Evolutionary conservation across 805 yeast species (phyloP).

Genomic region (Metschnikowia cerradonensis): DNA sequence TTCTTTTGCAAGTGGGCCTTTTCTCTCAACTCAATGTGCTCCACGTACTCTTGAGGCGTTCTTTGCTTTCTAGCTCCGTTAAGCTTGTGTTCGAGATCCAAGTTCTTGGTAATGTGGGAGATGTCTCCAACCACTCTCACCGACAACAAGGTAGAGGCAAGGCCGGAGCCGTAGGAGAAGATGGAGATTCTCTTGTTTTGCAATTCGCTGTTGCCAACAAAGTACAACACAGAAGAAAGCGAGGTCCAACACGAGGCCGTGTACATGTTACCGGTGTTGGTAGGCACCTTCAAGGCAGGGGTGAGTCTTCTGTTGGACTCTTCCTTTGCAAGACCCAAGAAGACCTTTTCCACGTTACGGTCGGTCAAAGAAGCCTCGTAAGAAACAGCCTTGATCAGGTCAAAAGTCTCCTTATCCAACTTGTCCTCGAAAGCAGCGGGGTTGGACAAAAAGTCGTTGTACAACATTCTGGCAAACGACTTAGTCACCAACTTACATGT

Average conservation of each 20-base stretch:
- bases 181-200: constrained; percentile 84
- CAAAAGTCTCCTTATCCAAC: constrained; percentile 48
- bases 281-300: constrained; percentile 82
- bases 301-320: constrained; percentile 62
- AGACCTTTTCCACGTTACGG: constrained; percentile 78
- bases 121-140: constrained; percentile 79
- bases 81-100: constrained; percentile 67
- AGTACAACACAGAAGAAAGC: constrained; percentile 73
- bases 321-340: constrained; percentile 72
- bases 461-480: constrained; percentile 86
- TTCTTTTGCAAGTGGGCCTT: constrained; percentile 77
- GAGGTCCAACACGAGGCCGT: constrained; percentile 91
- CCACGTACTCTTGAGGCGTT: constrained; percentile 79
- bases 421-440: constrained; percentile 50
- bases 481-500: constrained; percentile 93
- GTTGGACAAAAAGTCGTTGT: constrained; percentile 78
- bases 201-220: constrained; percentile 67
- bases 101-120: constrained; percentile 54
- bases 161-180: constrained; percentile 97
- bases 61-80: constrained; percentile 56
- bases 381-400: constrained; percentile 47
- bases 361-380: constrained; percentile 80
- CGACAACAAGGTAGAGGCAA: constrained; percentile 87
- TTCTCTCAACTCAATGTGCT: constrained; percentile 82
- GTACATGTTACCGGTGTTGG: constrained; percentile 98